Conservation (phyloP, 2,329 filamentous ascomycete species). For the Monilinia polystroma region DNA sequence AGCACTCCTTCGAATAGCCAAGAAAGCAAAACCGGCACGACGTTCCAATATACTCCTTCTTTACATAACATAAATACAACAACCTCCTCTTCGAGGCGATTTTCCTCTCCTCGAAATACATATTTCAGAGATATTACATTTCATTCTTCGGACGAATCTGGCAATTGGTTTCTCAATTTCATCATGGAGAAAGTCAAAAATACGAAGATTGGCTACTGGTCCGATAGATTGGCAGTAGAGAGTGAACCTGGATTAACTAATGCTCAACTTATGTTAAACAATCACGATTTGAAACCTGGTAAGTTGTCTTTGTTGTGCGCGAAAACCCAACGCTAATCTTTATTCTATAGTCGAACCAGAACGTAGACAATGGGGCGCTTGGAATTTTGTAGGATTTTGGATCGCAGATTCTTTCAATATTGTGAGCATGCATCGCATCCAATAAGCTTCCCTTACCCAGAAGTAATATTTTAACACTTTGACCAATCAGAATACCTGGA, state of each 20-base stretch:
- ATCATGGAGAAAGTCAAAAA: slow-evolving; percentile 42
- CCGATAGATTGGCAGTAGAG: slow-evolving; percentile 67
- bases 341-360: slow-evolving; percentile 63
- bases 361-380: slow-evolving; percentile 78
- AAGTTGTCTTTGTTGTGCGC: slow-evolving; percentile 20
- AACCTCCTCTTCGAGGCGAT: not conserved
- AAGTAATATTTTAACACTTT: slow-evolving; percentile 29
- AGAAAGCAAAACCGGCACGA: slow-evolving; percentile 7
- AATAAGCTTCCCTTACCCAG: not conserved
- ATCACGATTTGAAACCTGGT: slow-evolving; percentile 73
- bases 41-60: not conserved
- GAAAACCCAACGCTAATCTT: slow-evolving; percentile 28
- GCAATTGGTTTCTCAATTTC: slow-evolving; percentile 43
- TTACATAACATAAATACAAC: not conserved
- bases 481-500: slow-evolving; percentile 72
- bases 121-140: slow-evolving; percentile 6
- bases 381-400: slow-evolving; percentile 90
- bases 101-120: not conserved
- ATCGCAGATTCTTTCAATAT: slow-evolving; percentile 84
- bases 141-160: slow-evolving; percentile 35
- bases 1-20: not conserved
- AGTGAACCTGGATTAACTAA: slow-evolving; percentile 74
- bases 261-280: slow-evolving; percentile 81
- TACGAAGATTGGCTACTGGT: slow-evolving; percentile 35
- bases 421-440: slow-evolving; percentile 41